These are phyloP conservation scores for Quillaja saponaria DNA, from an alignment of 306 rosid species.

Conservation along the genomic window DNA sequence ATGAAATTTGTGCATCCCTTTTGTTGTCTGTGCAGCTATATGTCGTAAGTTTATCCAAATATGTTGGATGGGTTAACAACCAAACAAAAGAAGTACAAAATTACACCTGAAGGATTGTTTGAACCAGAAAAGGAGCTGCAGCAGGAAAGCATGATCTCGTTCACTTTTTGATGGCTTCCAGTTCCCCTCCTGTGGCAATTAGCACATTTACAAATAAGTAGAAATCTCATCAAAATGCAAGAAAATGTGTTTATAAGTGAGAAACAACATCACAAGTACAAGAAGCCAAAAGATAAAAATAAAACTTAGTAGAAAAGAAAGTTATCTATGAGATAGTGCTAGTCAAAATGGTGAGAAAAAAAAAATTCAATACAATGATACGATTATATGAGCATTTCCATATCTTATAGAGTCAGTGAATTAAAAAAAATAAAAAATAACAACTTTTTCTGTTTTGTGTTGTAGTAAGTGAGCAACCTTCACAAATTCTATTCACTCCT, in stretches of 20 bases:
- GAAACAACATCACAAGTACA: conserved; percentile 25
- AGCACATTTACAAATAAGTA: conserved; percentile 33
- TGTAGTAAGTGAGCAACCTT: too few relatives aligned
- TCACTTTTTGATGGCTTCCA: conserved; percentile 65
- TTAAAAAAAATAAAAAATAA: conserved; percentile 9
- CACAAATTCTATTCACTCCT: too few relatives aligned
- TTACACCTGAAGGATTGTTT: conserved; percentile 82
- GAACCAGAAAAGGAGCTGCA: conserved; percentile 97
- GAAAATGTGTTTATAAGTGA: conserved; percentile 8
- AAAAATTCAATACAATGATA: too few relatives aligned
- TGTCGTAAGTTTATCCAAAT: conserved; percentile 9
- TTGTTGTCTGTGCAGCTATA: conserved; percentile 10
- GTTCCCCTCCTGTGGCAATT: conserved; percentile 75
- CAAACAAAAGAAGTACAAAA: conserved; percentile 20
- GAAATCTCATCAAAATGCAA: conserved; percentile 20
- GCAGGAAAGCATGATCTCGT: conserved; percentile 78
- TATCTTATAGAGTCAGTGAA: not conserved
- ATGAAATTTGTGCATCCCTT: conserved; percentile 12
- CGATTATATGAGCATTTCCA: too few relatives aligned
- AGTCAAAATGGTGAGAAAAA: conserved; percentile 8
- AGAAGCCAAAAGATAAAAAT: not conserved
- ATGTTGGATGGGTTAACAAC: conserved; percentile 10
- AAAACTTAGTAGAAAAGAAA: conserved; percentile 11
- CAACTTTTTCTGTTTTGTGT: too few relatives aligned
- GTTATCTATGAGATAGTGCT: conserved; percentile 7